Percentiles rank a stretch among this genome's conserved stretches.
Conservation (phyloP, 1,284 basidiomycete genomes). For the Papiliotrema nemorosa region DNA sequence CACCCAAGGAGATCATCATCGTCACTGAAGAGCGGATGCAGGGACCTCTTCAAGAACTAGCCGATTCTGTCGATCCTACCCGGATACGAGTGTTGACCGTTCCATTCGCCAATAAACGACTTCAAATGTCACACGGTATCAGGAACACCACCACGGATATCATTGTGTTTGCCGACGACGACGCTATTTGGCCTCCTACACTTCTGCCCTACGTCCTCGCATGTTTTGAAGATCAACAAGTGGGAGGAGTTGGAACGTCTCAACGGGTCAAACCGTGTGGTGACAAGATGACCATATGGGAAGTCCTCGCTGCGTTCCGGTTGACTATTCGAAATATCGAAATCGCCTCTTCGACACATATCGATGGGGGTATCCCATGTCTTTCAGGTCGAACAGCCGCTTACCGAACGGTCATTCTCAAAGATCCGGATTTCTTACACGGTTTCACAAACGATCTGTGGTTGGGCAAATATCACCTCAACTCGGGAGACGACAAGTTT, state of each 20-base stretch:
- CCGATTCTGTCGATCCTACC: conserved; percentile 75
- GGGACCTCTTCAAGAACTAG: conserved; percentile 77
- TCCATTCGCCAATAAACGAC: conserved; percentile 84
- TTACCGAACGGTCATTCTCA: conserved; percentile 86
- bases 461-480: conserved; percentile 87
- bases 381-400: conserved; percentile 86
- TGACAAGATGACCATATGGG: conserved; percentile 80
- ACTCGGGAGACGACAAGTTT: conserved; percentile 90
- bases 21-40: conserved; percentile 89
- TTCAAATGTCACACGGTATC: conserved; percentile 89
- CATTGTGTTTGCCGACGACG: conserved; percentile 92
- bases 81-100: conserved; percentile 83
- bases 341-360: conserved; percentile 80
- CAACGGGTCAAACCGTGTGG: conserved; percentile 82
- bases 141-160: conserved; percentile 84
- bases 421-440: conserved; percentile 85
- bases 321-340: conserved; percentile 89
- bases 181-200: conserved; percentile 89
- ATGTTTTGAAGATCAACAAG: conserved; percentile 88
- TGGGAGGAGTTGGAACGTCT: conserved; percentile 84
- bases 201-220: conserved; percentile 78
- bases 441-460: conserved; percentile 91
- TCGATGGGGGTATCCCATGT: conserved; percentile 86
- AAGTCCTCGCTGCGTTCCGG: conserved; percentile 85
- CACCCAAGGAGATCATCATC: conserved; percentile 88